phyloP scores from a whole-genome alignment of 176 grass and related monocot genomes.

The Zoysia japonica region DNA sequence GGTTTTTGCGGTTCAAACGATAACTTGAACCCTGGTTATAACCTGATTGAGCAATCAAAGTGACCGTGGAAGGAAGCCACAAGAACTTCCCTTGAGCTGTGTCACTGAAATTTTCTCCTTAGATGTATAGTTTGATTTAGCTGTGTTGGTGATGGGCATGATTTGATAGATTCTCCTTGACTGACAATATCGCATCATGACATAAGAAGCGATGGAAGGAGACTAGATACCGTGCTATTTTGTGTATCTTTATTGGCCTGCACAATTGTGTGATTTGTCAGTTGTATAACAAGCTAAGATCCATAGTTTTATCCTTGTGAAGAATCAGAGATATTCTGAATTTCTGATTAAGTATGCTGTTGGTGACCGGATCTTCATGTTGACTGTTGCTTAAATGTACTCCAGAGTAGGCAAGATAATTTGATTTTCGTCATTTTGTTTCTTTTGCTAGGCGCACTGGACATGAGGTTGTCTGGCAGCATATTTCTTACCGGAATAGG shows the following conservation, averaged over 20 bases:
- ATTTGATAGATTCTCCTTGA: slow-evolving; percentile 49
- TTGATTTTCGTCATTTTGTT: neutral
- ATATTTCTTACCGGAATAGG: neutral
- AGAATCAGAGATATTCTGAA: slow-evolving; percentile 23
- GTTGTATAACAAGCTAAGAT: slow-evolving; percentile 51
- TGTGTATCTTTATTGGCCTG: slow-evolving; percentile 40
- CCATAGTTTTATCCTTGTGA: slow-evolving; percentile 44
- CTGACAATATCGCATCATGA: slow-evolving; percentile 48
- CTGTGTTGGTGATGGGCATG: slow-evolving; percentile 37
- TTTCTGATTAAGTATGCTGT: slow-evolving; percentile 1
- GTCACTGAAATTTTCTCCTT: slow-evolving; percentile 56
- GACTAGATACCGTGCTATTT: slow-evolving; percentile 44
- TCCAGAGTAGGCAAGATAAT: neutral
- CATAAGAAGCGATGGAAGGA: slow-evolving; percentile 43
- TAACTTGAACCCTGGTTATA: too few relatives aligned
- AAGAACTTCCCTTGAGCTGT: slow-evolving; percentile 43
- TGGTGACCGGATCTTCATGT: neutral
- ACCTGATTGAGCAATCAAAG: slow-evolving; percentile 55
- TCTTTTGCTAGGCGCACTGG: neutral
- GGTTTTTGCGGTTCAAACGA: too few relatives aligned
- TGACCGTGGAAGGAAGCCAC: slow-evolving; percentile 46
- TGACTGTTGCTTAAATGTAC: neutral
- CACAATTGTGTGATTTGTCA: slow-evolving; percentile 49
- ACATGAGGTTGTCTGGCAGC: neutral
- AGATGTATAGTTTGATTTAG: slow-evolving; percentile 75